Evolutionary conservation across 768 basidiomycete genomes (phyloP).

Genomic region (Termitomyces sp.): DNA sequence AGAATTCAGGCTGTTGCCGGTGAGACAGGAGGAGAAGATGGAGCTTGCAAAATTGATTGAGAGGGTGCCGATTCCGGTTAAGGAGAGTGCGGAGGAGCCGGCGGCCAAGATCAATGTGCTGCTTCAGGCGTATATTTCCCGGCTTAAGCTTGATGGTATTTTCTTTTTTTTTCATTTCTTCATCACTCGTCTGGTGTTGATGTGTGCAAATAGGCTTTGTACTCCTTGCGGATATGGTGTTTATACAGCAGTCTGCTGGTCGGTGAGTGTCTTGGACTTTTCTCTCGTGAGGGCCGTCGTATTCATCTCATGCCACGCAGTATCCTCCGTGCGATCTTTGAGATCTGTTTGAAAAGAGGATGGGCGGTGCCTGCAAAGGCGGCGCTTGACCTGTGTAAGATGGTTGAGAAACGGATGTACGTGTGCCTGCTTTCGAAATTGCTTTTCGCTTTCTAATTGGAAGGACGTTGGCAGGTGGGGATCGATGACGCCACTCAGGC

Average conservation of each 20-base stretch:
- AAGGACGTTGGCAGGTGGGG: constrained; percentile 63
- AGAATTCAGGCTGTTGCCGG: constrained; percentile 91
- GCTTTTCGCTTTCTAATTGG: background rate
- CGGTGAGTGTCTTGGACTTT: constrained; percentile 37
- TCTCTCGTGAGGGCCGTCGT: background rate
- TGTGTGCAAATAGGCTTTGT: constrained; percentile 53
- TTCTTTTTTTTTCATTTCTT: background rate
- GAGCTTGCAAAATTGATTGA: constrained; percentile 89
- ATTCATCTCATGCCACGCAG: constrained; percentile 24
- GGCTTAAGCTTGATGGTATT: constrained; percentile 83
- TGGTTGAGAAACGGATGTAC: constrained; percentile 84
- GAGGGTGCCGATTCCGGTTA: constrained; percentile 94
- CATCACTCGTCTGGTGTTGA: background rate
- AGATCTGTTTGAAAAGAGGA: constrained; percentile 96
- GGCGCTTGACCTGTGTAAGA: constrained; percentile 91
- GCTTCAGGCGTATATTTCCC: constrained; percentile 90
- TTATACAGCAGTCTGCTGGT: constrained; percentile 95
- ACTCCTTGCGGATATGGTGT: constrained; percentile 89
- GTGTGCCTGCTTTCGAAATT: constrained; percentile 17
- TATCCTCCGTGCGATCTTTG: constrained; percentile 93
- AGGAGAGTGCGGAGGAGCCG: constrained; percentile 94
- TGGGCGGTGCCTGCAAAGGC: constrained; percentile 94
- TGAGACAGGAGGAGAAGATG: constrained; percentile 59
- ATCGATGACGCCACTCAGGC: constrained; percentile 94
- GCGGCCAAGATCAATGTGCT: constrained; percentile 97